Percentiles rank a stretch among this genome's conserved stretches.
These are phyloP conservation scores for Fusarium dimerum DNA, from an alignment of 2,329 filamentous ascomycete species.

Conservation along the genomic window DNA sequence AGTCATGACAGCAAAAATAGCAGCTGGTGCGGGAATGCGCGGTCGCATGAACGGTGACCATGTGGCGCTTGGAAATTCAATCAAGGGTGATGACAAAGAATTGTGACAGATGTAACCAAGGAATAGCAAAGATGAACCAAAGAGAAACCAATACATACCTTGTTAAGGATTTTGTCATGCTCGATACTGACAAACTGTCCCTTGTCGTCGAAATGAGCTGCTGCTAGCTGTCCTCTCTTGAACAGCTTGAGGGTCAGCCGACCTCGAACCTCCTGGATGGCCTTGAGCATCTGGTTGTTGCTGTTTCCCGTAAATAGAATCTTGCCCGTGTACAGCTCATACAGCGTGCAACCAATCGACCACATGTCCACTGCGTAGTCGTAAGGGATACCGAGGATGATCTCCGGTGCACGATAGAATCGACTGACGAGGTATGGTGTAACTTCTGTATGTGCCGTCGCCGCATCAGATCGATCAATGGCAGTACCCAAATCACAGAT, in stretches of 20 bases:
- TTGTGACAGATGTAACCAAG: conserved; percentile 17
- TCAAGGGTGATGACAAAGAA: conserved; percentile 19
- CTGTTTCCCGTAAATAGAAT: conserved; percentile 93
- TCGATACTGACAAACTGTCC: conserved; percentile 84
- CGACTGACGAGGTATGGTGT: conserved; percentile 95
- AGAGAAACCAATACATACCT: conserved; percentile 53
- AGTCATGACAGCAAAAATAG: conserved; percentile 25
- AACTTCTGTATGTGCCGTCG: conserved; percentile 74
- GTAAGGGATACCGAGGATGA: conserved; percentile 95
- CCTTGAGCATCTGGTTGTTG: conserved; percentile 97
- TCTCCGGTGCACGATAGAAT: conserved; percentile 95
- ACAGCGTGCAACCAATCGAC: conserved; percentile 96
- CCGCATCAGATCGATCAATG: conserved; percentile 79
- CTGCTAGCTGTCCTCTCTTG: conserved; percentile 75
- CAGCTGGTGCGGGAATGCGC: conserved; percentile 10
- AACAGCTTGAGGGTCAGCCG: conserved; percentile 89
- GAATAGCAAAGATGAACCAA: conserved; percentile 8
- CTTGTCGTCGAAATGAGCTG: conserved; percentile 80
- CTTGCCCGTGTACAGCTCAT: conserved; percentile 96
- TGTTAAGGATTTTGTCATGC: conserved; percentile 82
- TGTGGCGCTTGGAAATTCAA: conserved; percentile 17
- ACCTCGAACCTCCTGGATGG: conserved; percentile 94
- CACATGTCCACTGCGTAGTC: conserved; percentile 96
- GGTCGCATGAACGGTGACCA: conserved; percentile 8
- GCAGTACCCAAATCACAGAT: conserved; percentile 98